These are phyloP conservation scores for Asterella californica DNA, from an alignment of 225 moss, liverwort and hornwort genomes.

Conservation along the genomic window DNA sequence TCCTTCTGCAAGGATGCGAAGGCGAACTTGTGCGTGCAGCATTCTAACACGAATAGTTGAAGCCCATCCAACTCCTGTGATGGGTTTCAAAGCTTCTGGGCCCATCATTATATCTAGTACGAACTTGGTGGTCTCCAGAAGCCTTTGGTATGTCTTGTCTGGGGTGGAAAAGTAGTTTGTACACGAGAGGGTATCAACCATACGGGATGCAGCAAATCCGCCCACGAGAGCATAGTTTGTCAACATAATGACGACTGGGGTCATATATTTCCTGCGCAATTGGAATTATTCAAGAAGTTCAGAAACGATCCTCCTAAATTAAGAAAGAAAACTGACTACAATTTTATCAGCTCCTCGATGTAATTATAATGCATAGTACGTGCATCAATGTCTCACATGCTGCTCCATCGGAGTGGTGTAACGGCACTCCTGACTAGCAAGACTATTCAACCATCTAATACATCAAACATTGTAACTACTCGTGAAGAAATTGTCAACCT, in stretches of 20 bases:
- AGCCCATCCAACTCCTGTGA: conserved; percentile 7
- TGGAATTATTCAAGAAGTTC: too few species aligned
- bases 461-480: too few species aligned
- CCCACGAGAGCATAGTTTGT: neutral
- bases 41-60: conserved; percentile 9
- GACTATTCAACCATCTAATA: too few species aligned
- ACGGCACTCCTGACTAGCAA: too few species aligned
- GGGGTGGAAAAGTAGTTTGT: neutral
- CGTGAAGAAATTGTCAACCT: too few species aligned
- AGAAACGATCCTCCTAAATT: too few species aligned
- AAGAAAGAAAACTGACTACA: too few species aligned
- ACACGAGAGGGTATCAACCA: neutral
- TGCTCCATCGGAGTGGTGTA: too few species aligned
- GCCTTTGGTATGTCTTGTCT: neutral
- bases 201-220: neutral
- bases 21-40: conserved; percentile 24
- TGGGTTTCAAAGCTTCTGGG: neutral
- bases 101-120: conserved; percentile 9
- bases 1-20: neutral
- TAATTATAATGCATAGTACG: too few species aligned
- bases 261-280: conserved; percentile 10
- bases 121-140: conserved; percentile 8
- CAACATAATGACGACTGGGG: neutral
- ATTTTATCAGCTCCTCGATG: too few species aligned
- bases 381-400: too few species aligned